A percentile compares a stretch with the other conserved stretches of the same genome.
phyloP scores from a whole-genome alignment of 2,329 filamentous ascomycete species.

The Xylaria sp. region DNA sequence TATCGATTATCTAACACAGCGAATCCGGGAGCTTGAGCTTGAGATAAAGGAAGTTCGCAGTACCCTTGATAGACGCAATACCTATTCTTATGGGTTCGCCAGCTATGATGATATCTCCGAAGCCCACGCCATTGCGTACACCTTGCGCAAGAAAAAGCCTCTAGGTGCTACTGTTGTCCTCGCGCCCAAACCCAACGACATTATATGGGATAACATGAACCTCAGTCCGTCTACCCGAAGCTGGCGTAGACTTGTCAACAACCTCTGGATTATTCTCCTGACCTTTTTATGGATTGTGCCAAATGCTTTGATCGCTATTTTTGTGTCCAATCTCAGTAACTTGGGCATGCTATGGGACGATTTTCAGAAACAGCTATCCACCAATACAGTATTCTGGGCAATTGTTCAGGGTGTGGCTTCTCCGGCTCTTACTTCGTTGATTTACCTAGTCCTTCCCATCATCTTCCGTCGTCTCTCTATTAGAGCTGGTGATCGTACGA shows the following conservation, averaged over 20 bases:
- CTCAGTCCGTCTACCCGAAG: slow-evolving; percentile 74
- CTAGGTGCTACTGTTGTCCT: slow-evolving; percentile 80
- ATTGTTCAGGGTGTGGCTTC: slow-evolving; percentile 92
- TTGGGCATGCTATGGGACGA: slow-evolving; percentile 81
- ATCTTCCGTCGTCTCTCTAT: slow-evolving; percentile 90
- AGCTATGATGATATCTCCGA: slow-evolving; percentile 90
- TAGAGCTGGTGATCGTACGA: slow-evolving; percentile 86
- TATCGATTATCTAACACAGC: slow-evolving; percentile 89
- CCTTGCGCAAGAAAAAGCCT: slow-evolving; percentile 82
- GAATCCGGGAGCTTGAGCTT: slow-evolving; percentile 83
- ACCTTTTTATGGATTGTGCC: slow-evolving; percentile 90
- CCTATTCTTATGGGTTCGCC: slow-evolving; percentile 92
- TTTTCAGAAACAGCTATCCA: slow-evolving; percentile 74
- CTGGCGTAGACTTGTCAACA: slow-evolving; percentile 81
- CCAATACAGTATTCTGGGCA: slow-evolving; percentile 78
- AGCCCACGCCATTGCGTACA: slow-evolving; percentile 87
- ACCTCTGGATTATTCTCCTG: slow-evolving; percentile 82
- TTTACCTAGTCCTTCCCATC: slow-evolving; percentile 88
- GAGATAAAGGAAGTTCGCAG: slow-evolving; percentile 86
- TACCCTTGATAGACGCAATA: slow-evolving; percentile 85
- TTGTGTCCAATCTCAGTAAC: slow-evolving; percentile 86
- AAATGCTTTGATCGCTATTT: slow-evolving; percentile 94
- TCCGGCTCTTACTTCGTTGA: slow-evolving; percentile 85
- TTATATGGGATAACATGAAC: slow-evolving; percentile 95
- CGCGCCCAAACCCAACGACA: slow-evolving; percentile 87